Evolutionary conservation across 495 filamentous ascomycete genomes (phyloP), one percentile per base, ranked within the genome.

Genomic region (Penicillium odoratum): DNA sequence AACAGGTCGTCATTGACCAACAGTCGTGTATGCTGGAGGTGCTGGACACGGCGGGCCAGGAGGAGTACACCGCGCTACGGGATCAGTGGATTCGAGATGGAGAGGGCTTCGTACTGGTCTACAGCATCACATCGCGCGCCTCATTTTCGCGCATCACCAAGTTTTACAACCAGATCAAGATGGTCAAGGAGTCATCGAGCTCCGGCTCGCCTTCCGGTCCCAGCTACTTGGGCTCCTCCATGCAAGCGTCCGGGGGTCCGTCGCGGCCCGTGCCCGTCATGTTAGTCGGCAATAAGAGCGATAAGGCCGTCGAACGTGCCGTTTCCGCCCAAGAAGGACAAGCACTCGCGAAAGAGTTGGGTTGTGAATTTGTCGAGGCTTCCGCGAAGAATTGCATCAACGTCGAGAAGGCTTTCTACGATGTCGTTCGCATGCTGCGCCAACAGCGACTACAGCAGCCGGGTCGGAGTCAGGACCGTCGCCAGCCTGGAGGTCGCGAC

Each of bases 371-470:
- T 65, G 93, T 98, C 56, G 94, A 98, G 72, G 94, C 94, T 5
- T 97, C 93, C 13, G 94, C 94, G n/a, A 97, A 98, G 78, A 97
- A 96, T 68, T 97, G 94, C 79, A 91, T 97, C 78, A 98, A 98
- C 67, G 94, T 98, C 28, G 94, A 98, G 69, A 96, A 93, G 78
- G 95, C 94, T 3, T 98, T 98, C 69, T 97, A 96, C 74, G 94
- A 98, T 64, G 95, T 98, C 11, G 94, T 98, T 25, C 82, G 95
- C 55, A 88, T 92, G 66, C 77, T 98, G 55, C 86, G 93, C 57
- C 83, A 86, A 58, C 93, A 97, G 71, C 84, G 89, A 61, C 86
- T 91, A 72, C 77, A 81, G 50, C 67, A 71, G 51, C 72, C 74
- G 44, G 67, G 69, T 29, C 70, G 73, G 16, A 57, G 69, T 31